These are phyloP conservation scores for Gremmenia infestans DNA, from an alignment of 2,329 filamentous ascomycete species.

Conservation along the genomic window DNA sequence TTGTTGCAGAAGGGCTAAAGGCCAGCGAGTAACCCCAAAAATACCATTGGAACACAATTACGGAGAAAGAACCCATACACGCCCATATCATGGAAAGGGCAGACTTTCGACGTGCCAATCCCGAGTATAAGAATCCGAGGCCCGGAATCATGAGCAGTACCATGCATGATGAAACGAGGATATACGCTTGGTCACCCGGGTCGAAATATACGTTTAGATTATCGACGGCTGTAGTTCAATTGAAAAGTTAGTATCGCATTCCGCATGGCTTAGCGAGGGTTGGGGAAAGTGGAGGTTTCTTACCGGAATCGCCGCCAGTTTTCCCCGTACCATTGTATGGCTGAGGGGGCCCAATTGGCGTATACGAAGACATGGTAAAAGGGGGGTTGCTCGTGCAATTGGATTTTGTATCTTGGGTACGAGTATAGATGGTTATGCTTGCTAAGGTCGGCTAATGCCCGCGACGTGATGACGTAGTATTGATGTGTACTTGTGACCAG, in stretches of 20 bases:
- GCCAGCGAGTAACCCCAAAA: conserved; percentile 98
- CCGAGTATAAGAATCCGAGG: conserved; percentile 95
- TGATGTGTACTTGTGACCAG: not conserved
- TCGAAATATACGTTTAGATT: conserved; percentile 97
- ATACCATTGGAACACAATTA: conserved; percentile 97
- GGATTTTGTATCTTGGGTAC: not conserved
- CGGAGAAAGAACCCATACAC: conserved; percentile 86
- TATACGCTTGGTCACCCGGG: conserved; percentile 89
- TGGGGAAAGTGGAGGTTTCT: conserved; percentile 10
- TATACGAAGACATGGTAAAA: conserved; percentile 20
- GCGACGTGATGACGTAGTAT: not conserved
- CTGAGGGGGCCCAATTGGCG: conserved; percentile 47
- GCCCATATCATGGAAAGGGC: conserved; percentile 97
- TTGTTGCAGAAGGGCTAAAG: conserved; percentile 76
- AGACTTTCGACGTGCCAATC: conserved; percentile 94
- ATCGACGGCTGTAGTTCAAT: conserved; percentile 54
- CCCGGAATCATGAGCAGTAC: conserved; percentile 95
- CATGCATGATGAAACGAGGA: conserved; percentile 84
- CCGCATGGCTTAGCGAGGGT: not conserved
- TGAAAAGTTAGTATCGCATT: conserved; percentile 4
- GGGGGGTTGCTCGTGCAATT: conserved; percentile 2
- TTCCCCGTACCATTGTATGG: conserved; percentile 55
- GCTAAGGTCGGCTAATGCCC: conserved; percentile 17
- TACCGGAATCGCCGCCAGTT: conserved; percentile 34
- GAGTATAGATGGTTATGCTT: conserved; percentile 1